Base-by-base conservation (phyloP, 1,284 basidiomycete species). In the Phlebopus sp. region DNA sequence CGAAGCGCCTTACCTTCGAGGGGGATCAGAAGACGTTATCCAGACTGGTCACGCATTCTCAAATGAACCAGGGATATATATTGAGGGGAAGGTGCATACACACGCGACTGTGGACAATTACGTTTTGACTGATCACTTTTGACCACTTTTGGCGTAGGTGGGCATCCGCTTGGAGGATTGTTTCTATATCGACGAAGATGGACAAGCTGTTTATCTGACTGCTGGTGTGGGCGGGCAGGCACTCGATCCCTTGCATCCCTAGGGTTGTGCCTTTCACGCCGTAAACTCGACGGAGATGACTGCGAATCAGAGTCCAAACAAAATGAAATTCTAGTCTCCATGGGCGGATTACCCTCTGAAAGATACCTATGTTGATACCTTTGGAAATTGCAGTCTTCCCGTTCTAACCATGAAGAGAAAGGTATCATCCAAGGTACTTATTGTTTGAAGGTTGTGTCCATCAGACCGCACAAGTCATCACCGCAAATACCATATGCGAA, bases 101-200 rank as follows among this genome's bases (percentile, higher is more conserved):
- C 25, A 23, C 13, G 7, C 15, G 31, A 10, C 9, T 11, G 23
- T 29, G 32, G 32, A 21, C 29, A 42, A 41, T 41, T 14, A 43
- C 44, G 49, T 27, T 4, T 34, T 14, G 40, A 46, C 31, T 39
- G 37, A 39, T n/a, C 34, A 53, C n/a, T n/a, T n/a, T n/a, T n/a
- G n/a, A n/a, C n/a, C 47, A 40, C 36, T 42, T 47, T 52, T 34
- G 36, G 49, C 47, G 31, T 51, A 84, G 81, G 71, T 85, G 37
- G 90, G 90, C 1, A 78, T 92, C 13, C 77, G 90, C 31, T 67
- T 93, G 40, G 90, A 93, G 60, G 90, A 93, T 60, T 90, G 88
- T 59, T 87, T 92, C 59, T 85, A 83, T 53, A 76, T 92, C 45
- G 64, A 74, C 19, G 72, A 77, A 29, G 63, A 72, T 25, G 84